Evolutionary conservation across 495 filamentous ascomycete species (phyloP).

Genomic region (Zalerion maritima): DNA sequence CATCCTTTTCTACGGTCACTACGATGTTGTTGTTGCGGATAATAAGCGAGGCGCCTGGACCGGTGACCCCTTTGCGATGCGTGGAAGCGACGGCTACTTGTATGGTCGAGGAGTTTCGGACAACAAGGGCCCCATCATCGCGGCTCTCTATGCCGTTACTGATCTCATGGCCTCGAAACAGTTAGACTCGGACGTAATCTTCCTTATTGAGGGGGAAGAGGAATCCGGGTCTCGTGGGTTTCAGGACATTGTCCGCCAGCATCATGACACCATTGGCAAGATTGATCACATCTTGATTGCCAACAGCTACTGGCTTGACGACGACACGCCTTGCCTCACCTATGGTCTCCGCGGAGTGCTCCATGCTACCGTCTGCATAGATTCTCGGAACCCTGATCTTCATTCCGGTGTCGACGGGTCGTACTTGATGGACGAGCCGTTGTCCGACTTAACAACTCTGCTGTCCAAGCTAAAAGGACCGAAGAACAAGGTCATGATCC

Average conservation of each 20-base stretch:
- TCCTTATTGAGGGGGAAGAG: conserved; percentile 93
- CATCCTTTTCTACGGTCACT: conserved; percentile 94
- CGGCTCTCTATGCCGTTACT: conserved; percentile 81
- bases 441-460: conserved; percentile 77
- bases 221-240: conserved; percentile 89
- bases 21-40: conserved; percentile 94
- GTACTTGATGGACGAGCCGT: conserved; percentile 68
- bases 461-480: conserved; percentile 62
- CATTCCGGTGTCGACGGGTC: conserved; percentile 95
- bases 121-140: conserved; percentile 91
- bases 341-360: conserved; percentile 92
- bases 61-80: conserved; percentile 71
- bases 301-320: conserved; percentile 97
- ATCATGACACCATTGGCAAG: conserved; percentile 74
- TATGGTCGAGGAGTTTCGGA: conserved; percentile 95
- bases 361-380: conserved; percentile 76
- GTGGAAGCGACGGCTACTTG: conserved; percentile 77
- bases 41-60: conserved; percentile 66
- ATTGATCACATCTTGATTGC: conserved; percentile 89
- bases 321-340: conserved; percentile 85
- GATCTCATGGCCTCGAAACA: conserved; percentile 66
- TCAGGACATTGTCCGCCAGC: conserved; percentile 54
- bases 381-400: conserved; percentile 74
- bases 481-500: conserved; percentile 46
- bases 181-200: conserved; percentile 74